Conservation (phyloP, 176 grass and related monocot species). For the Otatea glauca region DNA sequence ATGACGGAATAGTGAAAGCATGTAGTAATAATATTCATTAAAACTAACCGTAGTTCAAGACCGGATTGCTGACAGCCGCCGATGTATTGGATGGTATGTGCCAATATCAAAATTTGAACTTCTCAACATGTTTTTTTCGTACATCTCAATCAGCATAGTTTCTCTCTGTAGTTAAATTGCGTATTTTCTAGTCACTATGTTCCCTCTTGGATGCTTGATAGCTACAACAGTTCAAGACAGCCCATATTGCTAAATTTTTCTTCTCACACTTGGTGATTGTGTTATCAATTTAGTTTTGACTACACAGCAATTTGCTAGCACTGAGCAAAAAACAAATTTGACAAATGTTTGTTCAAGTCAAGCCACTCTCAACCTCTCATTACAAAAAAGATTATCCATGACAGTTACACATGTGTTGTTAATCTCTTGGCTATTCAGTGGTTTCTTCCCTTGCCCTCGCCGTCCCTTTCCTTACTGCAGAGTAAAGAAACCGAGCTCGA, state of each 20-base stretch:
- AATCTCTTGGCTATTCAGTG: not conserved
- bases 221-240: not conserved
- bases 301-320: not conserved
- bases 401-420: constrained; percentile 25
- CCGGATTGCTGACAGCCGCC: too few relatives aligned
- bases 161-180: not conserved
- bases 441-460: not conserved
- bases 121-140: too few relatives aligned
- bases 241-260: not conserved
- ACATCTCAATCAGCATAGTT: too few relatives aligned
- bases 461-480: not conserved
- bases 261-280: not conserved
- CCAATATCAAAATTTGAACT: too few relatives aligned
- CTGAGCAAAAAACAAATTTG: constrained; percentile 14
- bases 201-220: not conserved
- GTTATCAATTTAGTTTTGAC: not conserved
- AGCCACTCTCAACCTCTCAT: constrained; percentile 5
- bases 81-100: too few relatives aligned
- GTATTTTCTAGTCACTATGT: not conserved
- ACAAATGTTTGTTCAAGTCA: constrained; percentile 8
- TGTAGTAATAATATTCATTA: too few relatives aligned
- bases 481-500: not conserved
- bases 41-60: too few relatives aligned
- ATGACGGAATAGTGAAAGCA: too few relatives aligned
- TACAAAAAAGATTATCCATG: constrained; percentile 10